phyloP scores from a whole-genome alignment of 768 basidiomycete genomes.

The Leucosporidium creatinivorum region DNA sequence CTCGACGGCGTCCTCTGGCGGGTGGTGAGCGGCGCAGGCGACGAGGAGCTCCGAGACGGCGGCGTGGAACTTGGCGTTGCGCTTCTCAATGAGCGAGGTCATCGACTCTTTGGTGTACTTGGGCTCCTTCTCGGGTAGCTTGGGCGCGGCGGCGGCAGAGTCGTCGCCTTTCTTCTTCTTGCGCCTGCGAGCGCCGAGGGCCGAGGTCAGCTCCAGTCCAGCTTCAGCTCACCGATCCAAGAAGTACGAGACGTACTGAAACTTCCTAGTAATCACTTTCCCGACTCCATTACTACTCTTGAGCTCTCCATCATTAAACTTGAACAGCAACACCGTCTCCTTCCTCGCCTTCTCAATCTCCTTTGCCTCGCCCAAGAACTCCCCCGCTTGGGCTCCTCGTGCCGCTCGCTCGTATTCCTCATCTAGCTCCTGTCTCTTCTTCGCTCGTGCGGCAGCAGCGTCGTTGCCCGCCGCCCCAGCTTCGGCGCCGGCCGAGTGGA shows the following conservation, averaged over 20 bases:
- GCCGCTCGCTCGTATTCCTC: conserved; percentile 42
- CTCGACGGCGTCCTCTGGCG: conserved; percentile 54
- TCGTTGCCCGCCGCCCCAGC: conserved; percentile 28
- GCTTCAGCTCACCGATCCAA: too few relatives aligned
- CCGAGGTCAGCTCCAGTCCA: background rate
- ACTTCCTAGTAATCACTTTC: conserved; percentile 30
- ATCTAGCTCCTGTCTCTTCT: conserved; percentile 44
- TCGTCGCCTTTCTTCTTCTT: conserved; percentile 12
- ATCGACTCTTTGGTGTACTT: conserved; percentile 44
- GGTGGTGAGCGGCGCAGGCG: conserved; percentile 32
- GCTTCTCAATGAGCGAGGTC: conserved; percentile 60
- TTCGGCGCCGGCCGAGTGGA: conserved; percentile 46
- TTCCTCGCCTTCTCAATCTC: conserved; percentile 38
- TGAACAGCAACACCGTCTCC: conserved; percentile 52
- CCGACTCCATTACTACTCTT: conserved; percentile 36
- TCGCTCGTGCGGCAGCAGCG: conserved; percentile 10
- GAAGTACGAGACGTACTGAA: conserved; percentile 15
- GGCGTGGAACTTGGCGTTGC: conserved; percentile 58
- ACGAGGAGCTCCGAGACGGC: conserved; percentile 61
- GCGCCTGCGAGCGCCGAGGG: background rate
- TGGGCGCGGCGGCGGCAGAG: background rate
- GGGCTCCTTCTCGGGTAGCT: conserved; percentile 11
- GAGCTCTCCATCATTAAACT: conserved; percentile 49
- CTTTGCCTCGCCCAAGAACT: conserved; percentile 26
- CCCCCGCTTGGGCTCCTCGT: conserved; percentile 25